phyloP scores from a whole-genome alignment of 1,139 yeast genomes.

The Zygosaccharomyces pseudobailii region DNA sequence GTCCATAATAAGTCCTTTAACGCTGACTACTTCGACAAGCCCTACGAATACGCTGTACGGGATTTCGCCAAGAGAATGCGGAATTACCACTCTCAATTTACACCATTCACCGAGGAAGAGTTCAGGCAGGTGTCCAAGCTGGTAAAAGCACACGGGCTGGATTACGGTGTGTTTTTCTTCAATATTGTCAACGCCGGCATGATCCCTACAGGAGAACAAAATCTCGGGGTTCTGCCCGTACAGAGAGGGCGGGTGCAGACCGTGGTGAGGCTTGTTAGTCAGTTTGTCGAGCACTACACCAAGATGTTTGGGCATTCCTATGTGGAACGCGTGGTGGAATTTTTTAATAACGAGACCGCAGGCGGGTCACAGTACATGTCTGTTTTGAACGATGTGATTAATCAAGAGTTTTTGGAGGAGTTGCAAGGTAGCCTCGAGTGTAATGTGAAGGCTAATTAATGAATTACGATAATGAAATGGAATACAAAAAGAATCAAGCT shows the following conservation, averaged over 20 bases:
- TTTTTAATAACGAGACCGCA: constrained; percentile 14
- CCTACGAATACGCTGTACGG: constrained; percentile 47
- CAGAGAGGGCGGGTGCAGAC: constrained; percentile 13
- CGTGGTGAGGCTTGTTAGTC: constrained; percentile 14
- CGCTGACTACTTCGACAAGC: constrained; percentile 48
- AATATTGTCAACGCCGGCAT: constrained; percentile 23
- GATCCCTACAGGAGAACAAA: constrained; percentile 10
- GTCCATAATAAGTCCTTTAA: constrained; percentile 58
- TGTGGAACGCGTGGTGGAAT: constrained; percentile 21
- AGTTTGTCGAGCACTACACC: constrained; percentile 22
- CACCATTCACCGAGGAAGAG: constrained; percentile 50
- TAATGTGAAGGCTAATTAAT: constrained; percentile 6
- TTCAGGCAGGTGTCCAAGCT: constrained; percentile 27
- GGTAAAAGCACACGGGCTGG: constrained; percentile 7
- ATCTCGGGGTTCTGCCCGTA: constrained; percentile 14
- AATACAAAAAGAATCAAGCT: background rate
- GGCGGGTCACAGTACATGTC: constrained; percentile 9
- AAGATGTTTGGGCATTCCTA: constrained; percentile 24
- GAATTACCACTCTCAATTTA: constrained; percentile 52
- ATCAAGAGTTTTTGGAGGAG: constrained; percentile 12
- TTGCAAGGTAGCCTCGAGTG: constrained; percentile 9
- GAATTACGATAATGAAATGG: background rate
- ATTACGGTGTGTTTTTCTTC: constrained; percentile 19
- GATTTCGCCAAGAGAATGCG: constrained; percentile 59
- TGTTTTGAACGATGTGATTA: constrained; percentile 9